Base-by-base conservation (phyloP, 805 yeast species). In the Schwanniomyces sp. region DNA sequence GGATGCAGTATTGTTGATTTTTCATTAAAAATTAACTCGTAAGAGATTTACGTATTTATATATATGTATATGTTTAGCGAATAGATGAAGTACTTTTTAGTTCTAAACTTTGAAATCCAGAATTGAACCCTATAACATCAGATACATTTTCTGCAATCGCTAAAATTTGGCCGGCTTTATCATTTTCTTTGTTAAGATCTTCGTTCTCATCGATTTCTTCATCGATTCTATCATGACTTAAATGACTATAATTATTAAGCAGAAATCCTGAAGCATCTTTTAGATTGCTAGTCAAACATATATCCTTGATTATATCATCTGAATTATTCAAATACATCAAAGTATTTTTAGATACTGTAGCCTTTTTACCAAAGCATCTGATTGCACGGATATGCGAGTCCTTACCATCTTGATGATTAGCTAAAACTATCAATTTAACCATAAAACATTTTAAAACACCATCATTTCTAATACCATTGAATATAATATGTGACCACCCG, bases 341-440 rank as follows among this genome's bases (percentile, higher is more conserved):
- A 5, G 21, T 36, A 17, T n/a, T 56, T 56, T 21, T 58, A 28
- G 50, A 38, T 18, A 28, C 21, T 7, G 52, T 40, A 3, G 65
- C 44, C 48, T 70, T 72, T 46, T 67, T 72, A 3, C 77, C 77
- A 52, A 64, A 82, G 71, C 57, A 88, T 63, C 72, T 81, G 14
- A 91, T 74, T 0, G 91, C 86, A 41, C 99, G 68, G 9, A 94
- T 72, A 63, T 91, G 98, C 0, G 96, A 85, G 63, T 94, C 99
- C 60, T 92, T 94, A 40, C 99, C 99, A 60, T 89, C 91, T 61
- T 91, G 97, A 57, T 90, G 96, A 57, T 95, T 94, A 1, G 88
- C 79, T 7, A 80, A 61, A 5, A 90, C 74, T n/a, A 77, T 61
- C 12, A 91, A 54, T 50, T 87, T 78, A 10, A 90, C 66, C 52